Evolutionary conservation across 306 rosid species (phyloP).

Genomic region (Astragalus glycyphyllos): DNA sequence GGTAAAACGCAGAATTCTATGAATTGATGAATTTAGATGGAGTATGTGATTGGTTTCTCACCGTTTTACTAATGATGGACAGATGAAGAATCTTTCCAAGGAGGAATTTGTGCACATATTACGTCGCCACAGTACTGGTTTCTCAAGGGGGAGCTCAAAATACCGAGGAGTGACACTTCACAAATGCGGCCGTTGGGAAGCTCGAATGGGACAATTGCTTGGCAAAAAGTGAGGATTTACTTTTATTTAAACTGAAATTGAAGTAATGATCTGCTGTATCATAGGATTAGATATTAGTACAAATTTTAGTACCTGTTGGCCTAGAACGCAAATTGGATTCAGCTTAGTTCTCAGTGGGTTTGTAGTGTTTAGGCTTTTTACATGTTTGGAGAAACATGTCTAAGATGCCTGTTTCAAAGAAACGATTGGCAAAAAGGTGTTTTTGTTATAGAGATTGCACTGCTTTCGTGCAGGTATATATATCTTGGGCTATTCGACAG

Average conservation of each 20-base stretch:
- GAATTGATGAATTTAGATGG: constrained; percentile 18
- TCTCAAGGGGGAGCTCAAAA: constrained; percentile 96
- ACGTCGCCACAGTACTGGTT: constrained; percentile 96
- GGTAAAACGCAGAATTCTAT: constrained; percentile 28
- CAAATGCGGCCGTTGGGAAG: constrained; percentile 99
- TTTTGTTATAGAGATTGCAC: constrained; percentile 80
- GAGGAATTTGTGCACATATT: constrained; percentile 98
- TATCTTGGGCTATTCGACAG: constrained; percentile 99
- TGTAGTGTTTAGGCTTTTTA: constrained; percentile 47
- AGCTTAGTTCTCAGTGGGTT: constrained; percentile 53
- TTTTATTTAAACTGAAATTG: constrained; percentile 49
- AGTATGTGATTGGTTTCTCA: constrained; percentile 23
- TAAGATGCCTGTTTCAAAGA: constrained; percentile 73
- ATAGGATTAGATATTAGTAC: constrained; percentile 43
- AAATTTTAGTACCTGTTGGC: constrained; percentile 45
- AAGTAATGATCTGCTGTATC: constrained; percentile 18
- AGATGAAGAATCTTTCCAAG: constrained; percentile 86
- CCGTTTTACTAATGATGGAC: constrained; percentile 35
- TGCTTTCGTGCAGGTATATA: constrained; percentile 99
- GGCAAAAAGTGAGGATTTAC: constrained; percentile 94
- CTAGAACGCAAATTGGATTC: constrained; percentile 49
- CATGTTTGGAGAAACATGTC: constrained; percentile 61
- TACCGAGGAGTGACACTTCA: constrained; percentile 97
- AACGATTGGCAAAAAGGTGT: constrained; percentile 78
- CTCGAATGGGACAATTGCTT: constrained; percentile 98